Percentiles rank a stretch among this genome's conserved stretches.
Conservation (phyloP, 1,284 basidiomycete species). For the Malassezia globosa region DNA sequence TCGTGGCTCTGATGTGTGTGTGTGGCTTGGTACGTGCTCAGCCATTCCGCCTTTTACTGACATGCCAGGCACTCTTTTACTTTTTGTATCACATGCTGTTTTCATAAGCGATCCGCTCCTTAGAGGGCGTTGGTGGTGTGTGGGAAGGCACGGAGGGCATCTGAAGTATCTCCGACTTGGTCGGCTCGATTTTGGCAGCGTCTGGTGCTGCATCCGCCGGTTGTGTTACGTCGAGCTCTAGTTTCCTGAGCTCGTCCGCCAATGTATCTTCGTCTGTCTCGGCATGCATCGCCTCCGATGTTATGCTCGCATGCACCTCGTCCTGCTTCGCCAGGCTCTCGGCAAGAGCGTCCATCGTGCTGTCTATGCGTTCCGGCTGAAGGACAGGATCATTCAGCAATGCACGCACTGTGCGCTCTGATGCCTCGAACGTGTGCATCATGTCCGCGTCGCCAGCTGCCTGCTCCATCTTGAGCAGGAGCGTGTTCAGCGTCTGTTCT, state of each 20-base stretch:
- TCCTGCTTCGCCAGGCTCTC: conserved; percentile 67
- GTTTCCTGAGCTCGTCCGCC: conserved; percentile 23
- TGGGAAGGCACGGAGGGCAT: conserved; percentile 3
- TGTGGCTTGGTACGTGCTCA: conserved; percentile 1
- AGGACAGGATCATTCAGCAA: conserved; percentile 70
- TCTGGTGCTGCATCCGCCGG: background rate
- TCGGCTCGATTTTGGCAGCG: background rate
- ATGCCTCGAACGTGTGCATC: conserved; percentile 70
- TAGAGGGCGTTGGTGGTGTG: background rate
- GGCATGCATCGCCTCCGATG: conserved; percentile 54
- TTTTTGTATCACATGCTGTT: conserved; percentile 7
- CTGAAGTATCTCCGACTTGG: background rate
- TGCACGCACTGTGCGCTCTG: conserved; percentile 61
- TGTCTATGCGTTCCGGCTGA: conserved; percentile 64
- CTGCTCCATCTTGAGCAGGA: conserved; percentile 70
- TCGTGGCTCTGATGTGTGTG: conserved; percentile 53
- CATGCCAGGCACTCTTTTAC: background rate
- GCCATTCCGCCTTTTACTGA: background rate
- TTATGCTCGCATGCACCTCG: conserved; percentile 70
- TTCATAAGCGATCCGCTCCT: background rate
- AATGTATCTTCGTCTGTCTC: conserved; percentile 45
- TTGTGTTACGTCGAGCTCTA: conserved; percentile 6
- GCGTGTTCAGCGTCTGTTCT: conserved; percentile 62
- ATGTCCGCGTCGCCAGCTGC: conserved; percentile 83
- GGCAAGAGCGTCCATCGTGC: conserved; percentile 73